Evolutionary conservation across 306 rosid species (phyloP), one percentile per base, ranked within the genome.

Genomic region (Leucaena leucocephala): DNA sequence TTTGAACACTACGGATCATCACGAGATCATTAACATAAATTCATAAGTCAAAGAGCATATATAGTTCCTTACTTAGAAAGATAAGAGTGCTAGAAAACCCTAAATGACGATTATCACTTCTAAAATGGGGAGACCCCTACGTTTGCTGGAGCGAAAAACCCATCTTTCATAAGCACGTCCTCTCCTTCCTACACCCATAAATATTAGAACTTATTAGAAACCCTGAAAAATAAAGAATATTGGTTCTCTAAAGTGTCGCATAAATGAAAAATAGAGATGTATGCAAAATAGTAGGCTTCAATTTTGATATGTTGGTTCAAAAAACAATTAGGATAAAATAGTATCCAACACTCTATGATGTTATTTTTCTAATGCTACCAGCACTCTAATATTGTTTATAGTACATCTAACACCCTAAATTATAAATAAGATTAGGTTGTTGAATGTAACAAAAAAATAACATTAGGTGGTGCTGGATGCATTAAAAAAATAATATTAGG

Each of bases 81-180:
- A 49, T 36, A 57, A 75, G 64, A 58, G 19, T 50, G 7, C 36
- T 4, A 55, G 22, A 70, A 45, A 76, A 55, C 71, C 87, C 80
- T 58, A 68, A 27, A n/a, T 54, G 27, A n/a, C 64, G 68, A 7
- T 44, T 34, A 78, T 52, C 68, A 48, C 64, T 55, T 72, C 81
- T 82, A 90, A 90, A 83, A 92, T 82, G 94, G 97, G 80, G 94
- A 89, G 83, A 92, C 88, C 16, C 92, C 91, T 76, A 88, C 84
- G 77, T 91, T 90, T 42, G 91, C 90, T 1, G 93, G 83, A 74
- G 85, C 45, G 7, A 85, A 93, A 85, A 79, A 88, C 36, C 86
- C 98, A 76, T 92, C 97, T 80, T 90, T 92, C 87, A 87, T 79
- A 8, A 91, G 85, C 86, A 88, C 77, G 52, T 90, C 96, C 65